These are phyloP conservation scores for Neofusicoccum umdonicola DNA, from an alignment of 2,329 filamentous ascomycete species.

Conservation along the genomic window DNA sequence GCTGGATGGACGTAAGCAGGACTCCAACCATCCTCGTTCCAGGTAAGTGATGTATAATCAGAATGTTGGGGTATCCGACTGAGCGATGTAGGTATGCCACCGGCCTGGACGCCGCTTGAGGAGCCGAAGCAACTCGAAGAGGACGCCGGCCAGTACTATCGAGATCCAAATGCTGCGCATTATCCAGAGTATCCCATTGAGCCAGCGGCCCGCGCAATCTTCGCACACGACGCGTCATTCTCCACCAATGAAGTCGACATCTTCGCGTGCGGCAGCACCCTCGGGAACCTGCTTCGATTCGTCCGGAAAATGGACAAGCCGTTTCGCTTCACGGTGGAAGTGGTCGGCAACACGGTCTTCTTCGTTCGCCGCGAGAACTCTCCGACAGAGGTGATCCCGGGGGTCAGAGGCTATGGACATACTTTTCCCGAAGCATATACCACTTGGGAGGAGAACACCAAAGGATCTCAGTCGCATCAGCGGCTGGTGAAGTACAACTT, in stretches of 20 bases:
- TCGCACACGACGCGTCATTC: constrained; percentile 40
- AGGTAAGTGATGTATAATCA: constrained; percentile 32
- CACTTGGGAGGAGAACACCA: constrained; percentile 56
- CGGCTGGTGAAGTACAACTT: constrained; percentile 60
- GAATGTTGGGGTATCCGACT: not conserved
- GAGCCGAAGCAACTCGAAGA: constrained; percentile 34
- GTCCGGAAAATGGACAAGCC: constrained; percentile 42
- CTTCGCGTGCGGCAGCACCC: constrained; percentile 59
- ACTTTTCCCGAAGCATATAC: constrained; percentile 67
- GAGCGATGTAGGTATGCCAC: constrained; percentile 46
- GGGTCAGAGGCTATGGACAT: constrained; percentile 62
- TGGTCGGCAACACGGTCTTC: constrained; percentile 58
- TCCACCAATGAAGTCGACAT: constrained; percentile 48
- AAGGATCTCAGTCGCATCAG: constrained; percentile 60
- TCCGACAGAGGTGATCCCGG: constrained; percentile 55
- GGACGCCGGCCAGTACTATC: constrained; percentile 52
- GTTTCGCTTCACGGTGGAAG: constrained; percentile 61
- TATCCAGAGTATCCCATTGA: constrained; percentile 53
- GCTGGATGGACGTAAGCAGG: constrained; percentile 43
- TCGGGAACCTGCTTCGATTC: constrained; percentile 62
- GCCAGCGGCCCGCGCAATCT: constrained; percentile 46
- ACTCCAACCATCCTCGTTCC: constrained; percentile 45
- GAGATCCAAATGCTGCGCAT: constrained; percentile 54
- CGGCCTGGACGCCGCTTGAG: constrained; percentile 49
- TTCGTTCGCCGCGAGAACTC: constrained; percentile 62